Base-by-base conservation (phyloP, 257 asterid genomes). In the Ehretia macrophylla region DNA sequence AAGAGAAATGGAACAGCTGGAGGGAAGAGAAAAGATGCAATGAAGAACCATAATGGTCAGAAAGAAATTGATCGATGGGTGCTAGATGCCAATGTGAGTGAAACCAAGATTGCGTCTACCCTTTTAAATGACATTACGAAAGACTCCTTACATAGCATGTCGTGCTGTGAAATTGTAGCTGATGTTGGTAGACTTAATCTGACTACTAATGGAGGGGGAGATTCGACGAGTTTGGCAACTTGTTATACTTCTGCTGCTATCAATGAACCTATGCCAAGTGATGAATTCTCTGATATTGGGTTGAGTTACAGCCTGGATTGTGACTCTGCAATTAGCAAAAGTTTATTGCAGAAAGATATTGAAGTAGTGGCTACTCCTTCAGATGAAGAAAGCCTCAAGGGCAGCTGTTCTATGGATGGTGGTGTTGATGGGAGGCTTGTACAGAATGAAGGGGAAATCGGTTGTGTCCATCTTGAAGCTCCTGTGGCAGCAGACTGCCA, bases 11-110 rank as follows among this genome's bases (percentile, higher is more conserved):
- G 74, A 62, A 49, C 19, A 62, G 14, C 17, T 56, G 58, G 72
- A 20, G 83, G 79, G 27, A 86, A 72, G 75, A 75, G 66, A 66
- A 84, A 77, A 60, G 67, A 70, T 54, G 27, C 62, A 38, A 82
- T 70, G 61, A 82, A 72, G 22, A 68, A 44, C 66, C 71, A 47
- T 47, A 63, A 20, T 65, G 55, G 19, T 20, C 52, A 20, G 54
- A 48, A 63, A 21, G 77, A 71, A 50, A 50, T 62, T 44, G 72
- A 63, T 45, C 62, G 60, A 60, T 55, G 38, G 56, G 44, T 61
- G 66, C 63, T 48, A 54, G 68, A 72, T 59, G 45, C 55, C 27
- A 62, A 62, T 68, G 74, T 63, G 79, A 65, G 60, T 56, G 84
- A 62, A 53, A 85, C 59, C 35, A 75, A 61, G 51, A 69, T 42